phyloP scores from a whole-genome alignment of 2,329 filamentous ascomycete species.

The Cryphonectria nitschkei region DNA sequence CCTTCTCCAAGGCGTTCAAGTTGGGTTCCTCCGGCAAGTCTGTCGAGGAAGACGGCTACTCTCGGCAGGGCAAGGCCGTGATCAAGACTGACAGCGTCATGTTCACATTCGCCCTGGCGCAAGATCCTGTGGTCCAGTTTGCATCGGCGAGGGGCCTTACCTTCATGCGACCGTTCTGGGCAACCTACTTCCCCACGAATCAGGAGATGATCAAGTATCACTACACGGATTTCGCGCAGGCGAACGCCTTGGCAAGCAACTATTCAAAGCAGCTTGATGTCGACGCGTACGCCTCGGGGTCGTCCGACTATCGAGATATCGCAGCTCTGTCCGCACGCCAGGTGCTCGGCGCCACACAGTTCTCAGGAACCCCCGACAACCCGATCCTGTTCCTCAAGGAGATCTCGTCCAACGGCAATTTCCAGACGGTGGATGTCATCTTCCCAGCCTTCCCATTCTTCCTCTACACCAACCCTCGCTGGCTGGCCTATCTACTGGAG shows the following conservation, averaged over 20 bases:
- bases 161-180: slow-evolving; percentile 79
- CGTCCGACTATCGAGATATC: slow-evolving; percentile 76
- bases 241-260: slow-evolving; percentile 65
- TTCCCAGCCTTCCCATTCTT: slow-evolving; percentile 88
- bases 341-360: slow-evolving; percentile 77
- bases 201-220: slow-evolving; percentile 74
- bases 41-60: slow-evolving; percentile 23
- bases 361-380: slow-evolving; percentile 71
- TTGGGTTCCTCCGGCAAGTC: slow-evolving; percentile 39
- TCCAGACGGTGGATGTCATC: slow-evolving; percentile 85
- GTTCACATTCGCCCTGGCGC: slow-evolving; percentile 78
- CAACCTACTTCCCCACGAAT: slow-evolving; percentile 69
- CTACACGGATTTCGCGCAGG: slow-evolving; percentile 72
- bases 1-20: slow-evolving; percentile 70
- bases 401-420: slow-evolving; percentile 83
- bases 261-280: slow-evolving; percentile 72
- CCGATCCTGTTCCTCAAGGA: slow-evolving; percentile 83
- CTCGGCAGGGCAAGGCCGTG: neutral
- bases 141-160: slow-evolving; percentile 77
- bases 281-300: slow-evolving; percentile 75
- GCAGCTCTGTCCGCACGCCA: slow-evolving; percentile 78
- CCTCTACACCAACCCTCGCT: slow-evolving; percentile 80
- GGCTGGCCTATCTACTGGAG: slow-evolving; percentile 79
- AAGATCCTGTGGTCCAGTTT: slow-evolving; percentile 79
- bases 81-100: slow-evolving; percentile 57